Evolutionary conservation across 2,329 filamentous ascomycete genomes (phyloP), one percentile per base, ranked within the genome.

Genomic region (Ramularia collo-cygni): DNA sequence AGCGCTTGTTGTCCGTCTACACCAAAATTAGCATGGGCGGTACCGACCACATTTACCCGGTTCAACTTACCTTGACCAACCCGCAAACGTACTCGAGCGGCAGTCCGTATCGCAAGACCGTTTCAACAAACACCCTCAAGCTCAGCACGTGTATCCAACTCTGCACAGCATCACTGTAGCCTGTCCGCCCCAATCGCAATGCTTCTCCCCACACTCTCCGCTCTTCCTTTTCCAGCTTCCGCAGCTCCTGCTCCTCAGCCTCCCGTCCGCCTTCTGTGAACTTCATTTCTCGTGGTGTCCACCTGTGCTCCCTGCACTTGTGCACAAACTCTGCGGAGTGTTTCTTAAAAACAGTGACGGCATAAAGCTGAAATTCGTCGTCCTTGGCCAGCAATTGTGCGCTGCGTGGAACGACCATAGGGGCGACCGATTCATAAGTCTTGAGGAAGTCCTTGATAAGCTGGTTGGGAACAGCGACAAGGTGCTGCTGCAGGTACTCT

Each of bases 101-200:
- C 55, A 98, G 65, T 18, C 92, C 92, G 59, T 98, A 98, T 51
- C 92, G 79, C 59, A 98, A 70, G n/a, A 98, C 92, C 4, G 89
- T 95, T 73, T 98, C 92, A 14, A 98, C 92, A 64, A 96, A 98
- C 14, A 96, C 89, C 38, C 92, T 75, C 56, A 98, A 68, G 5
- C 89, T 85, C 57, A 96, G 72, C 18, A 95, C 84, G 60, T 98
- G 92, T 35, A 94, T 76, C 87, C 89, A 95, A 38, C 90, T 83
- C 86, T 95, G 95, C 51, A 95, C 87, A 47, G 83, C 83, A 68
- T 98, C 92, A 59, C 87, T 90, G 79, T 92, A 98, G 12, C 87
- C 88, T n/a, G 87, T 94, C 47, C 89, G 75, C 10, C 83, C 86
- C 55, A 95, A 74, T 50, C 88, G 77, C 58, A 98, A 65, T 3